Evolutionary conservation across 805 yeast species (phyloP), one percentile per base, ranked within the genome.

Genomic region (Brettanomyces bruxellensis): DNA sequence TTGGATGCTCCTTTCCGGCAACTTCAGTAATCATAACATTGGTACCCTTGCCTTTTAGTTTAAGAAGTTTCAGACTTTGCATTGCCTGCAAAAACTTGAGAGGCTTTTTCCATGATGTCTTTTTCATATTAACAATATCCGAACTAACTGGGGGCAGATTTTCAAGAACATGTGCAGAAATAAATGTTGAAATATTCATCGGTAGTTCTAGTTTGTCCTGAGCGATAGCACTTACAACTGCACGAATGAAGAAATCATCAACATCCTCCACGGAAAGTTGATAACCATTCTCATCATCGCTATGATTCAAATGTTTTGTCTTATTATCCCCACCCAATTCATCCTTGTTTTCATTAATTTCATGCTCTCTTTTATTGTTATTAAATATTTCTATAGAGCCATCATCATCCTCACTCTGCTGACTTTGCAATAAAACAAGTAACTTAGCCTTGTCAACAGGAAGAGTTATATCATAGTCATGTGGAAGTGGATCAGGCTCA

Each of bases 51-150:
- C 95, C 97, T 54, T 89, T 87, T 25, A 82, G 61, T 47, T 79
- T 79, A 23, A 93, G 50, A 46, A 81, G 76, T 1, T 79, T 78
- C 40, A 73, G 71, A 60, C 88, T 91, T 53, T 86, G 96, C 81
- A 90, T 87, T 5, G 85, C 81, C 58, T 88, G 91, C 46, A 91
- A 66, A 57, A 83, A 88, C 61, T 89, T 90, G 12, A 89, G 75
- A 4, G 91, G 79, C 58, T 91, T 91, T 62, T 86, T 89, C 95
- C 95, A 91, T 3, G 89, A 77, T 0, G 96, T 81, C 57, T 79
- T 83, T 62, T 89, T 90, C 48, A 85, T 74, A 53, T 76, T 81
- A 37, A 81, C 75, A 44, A 65, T 64, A 25, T 66, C 61, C 4
- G 67, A 57, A 55, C 79, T 83, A 46, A 84, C 73, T 1, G 76